Conservation (phyloP, 768 basidiomycete species). For the Phaeotremella fagi region DNA sequence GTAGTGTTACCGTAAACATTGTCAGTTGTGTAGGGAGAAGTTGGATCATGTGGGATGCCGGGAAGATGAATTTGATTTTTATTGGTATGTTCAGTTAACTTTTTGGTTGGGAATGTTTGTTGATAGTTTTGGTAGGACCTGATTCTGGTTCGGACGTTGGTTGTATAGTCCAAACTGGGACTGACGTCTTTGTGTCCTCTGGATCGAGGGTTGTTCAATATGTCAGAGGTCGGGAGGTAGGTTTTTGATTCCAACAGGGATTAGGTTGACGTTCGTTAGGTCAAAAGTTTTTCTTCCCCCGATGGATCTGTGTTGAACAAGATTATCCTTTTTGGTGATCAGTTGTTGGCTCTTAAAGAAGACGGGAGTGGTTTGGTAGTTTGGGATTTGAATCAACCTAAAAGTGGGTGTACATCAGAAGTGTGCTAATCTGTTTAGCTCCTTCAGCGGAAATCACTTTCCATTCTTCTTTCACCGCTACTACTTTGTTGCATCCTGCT, state of each 20-base stretch:
- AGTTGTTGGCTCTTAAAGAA: conserved; percentile 72
- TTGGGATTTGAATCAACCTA: conserved; percentile 60
- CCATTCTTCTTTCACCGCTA: conserved; percentile 78
- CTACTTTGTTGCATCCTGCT: conserved; percentile 78
- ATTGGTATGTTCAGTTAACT: conserved; percentile 62
- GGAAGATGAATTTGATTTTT: conserved; percentile 84
- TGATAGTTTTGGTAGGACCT: conserved; percentile 58
- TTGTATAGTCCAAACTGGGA: conserved; percentile 72
- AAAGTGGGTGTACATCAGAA: conserved; percentile 44
- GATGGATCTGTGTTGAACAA: conserved; percentile 53
- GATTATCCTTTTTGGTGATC: conserved; percentile 73
- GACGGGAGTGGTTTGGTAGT: conserved; percentile 69
- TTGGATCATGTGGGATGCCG: conserved; percentile 96
- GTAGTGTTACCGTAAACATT: conserved; percentile 75
- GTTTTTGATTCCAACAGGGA: conserved; percentile 6
- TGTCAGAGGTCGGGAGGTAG: conserved; percentile 79
- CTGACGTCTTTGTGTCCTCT: conserved; percentile 76
- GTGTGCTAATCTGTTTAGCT: conserved; percentile 55
- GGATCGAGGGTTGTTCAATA: conserved; percentile 70
- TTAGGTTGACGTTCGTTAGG: conserved; percentile 2
- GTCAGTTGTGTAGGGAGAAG: conserved; percentile 80
- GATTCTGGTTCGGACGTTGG: conserved; percentile 69
- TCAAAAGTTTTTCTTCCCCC: conserved; percentile 14
- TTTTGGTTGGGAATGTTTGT: background rate
- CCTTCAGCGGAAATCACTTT: conserved; percentile 68